Evolutionary conservation across 371 early-diverging fungal species (phyloP).

Genomic region (Entomophthora muscae): DNA sequence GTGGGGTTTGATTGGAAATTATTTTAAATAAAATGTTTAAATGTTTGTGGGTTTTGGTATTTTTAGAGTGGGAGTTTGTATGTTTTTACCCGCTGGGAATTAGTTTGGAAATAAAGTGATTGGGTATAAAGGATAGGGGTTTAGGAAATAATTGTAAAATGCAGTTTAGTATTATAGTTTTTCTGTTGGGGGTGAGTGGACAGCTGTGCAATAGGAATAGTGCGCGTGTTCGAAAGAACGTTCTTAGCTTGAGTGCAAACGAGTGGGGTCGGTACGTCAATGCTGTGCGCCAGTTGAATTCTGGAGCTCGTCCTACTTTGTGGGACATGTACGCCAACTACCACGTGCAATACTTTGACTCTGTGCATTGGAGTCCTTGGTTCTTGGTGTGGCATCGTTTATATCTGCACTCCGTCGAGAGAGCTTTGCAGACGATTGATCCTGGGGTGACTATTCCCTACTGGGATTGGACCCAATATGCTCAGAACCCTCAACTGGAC

Average conservation of each 20-base stretch:
- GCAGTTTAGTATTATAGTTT: too few relatives aligned
- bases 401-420: constrained; percentile 16
- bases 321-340: constrained; percentile 2
- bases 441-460: constrained; percentile 25
- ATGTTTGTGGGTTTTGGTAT: too few relatives aligned
- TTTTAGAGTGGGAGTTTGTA: too few relatives aligned
- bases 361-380: constrained; percentile 1
- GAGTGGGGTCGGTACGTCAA: background rate
- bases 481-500: constrained; percentile 8
- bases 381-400: constrained; percentile 25
- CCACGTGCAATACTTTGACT: background rate
- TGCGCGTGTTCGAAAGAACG: background rate
- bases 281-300: background rate
- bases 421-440: constrained; percentile 16
- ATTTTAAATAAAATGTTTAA: too few relatives aligned
- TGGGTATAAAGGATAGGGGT: too few relatives aligned
- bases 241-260: background rate
- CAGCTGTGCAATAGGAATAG: background rate
- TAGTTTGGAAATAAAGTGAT: too few relatives aligned
- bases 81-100: too few relatives aligned
- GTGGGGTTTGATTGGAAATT: too few relatives aligned
- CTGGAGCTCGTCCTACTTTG: background rate
- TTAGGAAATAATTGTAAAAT: too few relatives aligned
- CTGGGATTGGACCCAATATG: constrained; percentile 28
- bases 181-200: background rate